These are phyloP conservation scores for Cunninghamia lanceolata DNA, from an alignment of 75 land plant genomes.

Conservation along the genomic window DNA sequence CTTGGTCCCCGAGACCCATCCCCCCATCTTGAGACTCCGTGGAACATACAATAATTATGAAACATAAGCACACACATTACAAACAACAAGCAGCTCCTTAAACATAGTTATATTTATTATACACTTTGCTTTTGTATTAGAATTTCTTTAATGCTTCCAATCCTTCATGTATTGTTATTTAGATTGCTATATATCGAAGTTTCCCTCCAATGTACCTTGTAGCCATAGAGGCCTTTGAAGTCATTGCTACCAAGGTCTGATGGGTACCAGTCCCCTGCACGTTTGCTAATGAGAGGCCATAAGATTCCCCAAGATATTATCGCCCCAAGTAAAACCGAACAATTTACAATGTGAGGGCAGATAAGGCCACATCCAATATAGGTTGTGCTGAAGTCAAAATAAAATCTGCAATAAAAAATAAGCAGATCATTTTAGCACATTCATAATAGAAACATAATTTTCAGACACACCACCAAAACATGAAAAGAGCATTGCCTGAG, in stretches of 20 bases:
- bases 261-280: conserved; percentile 66
- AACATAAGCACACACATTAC: too few relatives aligned
- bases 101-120: neutral
- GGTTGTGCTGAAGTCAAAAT: conserved; percentile 61
- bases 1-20: too few relatives aligned
- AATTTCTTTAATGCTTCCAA: neutral
- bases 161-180: neutral
- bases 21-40: too few relatives aligned
- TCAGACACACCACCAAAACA: neutral
- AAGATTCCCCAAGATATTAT: conserved; percentile 59
- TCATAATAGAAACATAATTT: neutral
- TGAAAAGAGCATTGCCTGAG: neutral
- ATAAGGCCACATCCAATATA: conserved; percentile 71
- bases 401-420: conserved; percentile 35
- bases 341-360: conserved; percentile 63
- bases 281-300: conserved; percentile 54
- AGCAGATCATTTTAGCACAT: neutral
- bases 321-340: conserved; percentile 57
- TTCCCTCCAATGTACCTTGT: conserved; percentile 39
- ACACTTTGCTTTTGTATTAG: neutral
- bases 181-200: neutral
- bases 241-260: conserved; percentile 33
- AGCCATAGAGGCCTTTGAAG: conserved; percentile 58
- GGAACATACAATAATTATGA: too few relatives aligned
- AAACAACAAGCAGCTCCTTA: neutral